These are phyloP conservation scores for Fagopyrum homotropicum DNA, from an alignment of 148 eudicot species.

Conservation along the genomic window DNA sequence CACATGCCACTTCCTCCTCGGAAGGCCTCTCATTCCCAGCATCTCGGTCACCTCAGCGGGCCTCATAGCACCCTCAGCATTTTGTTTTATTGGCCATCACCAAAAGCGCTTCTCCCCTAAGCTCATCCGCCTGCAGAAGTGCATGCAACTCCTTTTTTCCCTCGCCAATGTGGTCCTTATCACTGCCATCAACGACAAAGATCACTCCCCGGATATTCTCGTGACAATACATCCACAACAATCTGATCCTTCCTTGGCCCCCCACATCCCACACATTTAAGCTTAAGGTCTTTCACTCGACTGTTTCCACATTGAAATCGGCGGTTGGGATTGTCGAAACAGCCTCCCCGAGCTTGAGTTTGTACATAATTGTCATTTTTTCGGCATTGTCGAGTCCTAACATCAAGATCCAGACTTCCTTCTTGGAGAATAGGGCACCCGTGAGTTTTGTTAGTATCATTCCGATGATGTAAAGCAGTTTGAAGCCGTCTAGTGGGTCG, in stretches of 20 bases:
- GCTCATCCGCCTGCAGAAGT: neutral
- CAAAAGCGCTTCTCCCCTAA: neutral
- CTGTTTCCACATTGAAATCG: conserved; percentile 2
- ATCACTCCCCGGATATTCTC: neutral
- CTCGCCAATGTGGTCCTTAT: conserved; percentile 1
- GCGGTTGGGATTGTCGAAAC: conserved; percentile 5
- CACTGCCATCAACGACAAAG: neutral
- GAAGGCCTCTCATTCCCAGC: neutral
- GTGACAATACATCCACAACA: neutral
- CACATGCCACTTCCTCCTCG: conserved; percentile 7
- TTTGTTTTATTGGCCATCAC: conserved; percentile 8
- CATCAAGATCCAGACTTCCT: conserved; percentile 5
- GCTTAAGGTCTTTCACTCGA: neutral
- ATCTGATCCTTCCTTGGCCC: neutral
- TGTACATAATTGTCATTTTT: conserved; percentile 1
- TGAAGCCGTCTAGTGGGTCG: too few species aligned
- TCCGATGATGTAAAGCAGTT: neutral
- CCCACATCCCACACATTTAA: conserved; percentile 9
- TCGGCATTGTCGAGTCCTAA: neutral
- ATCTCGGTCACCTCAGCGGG: neutral
- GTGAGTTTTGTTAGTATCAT: conserved; percentile 4
- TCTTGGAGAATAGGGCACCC: neutral
- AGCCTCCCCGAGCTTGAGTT: conserved; percentile 8
- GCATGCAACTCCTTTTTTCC: neutral
- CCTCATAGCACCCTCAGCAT: neutral